Conservation (phyloP, 73 alveolate genomes). For the Paramecium sonneborni region DNA sequence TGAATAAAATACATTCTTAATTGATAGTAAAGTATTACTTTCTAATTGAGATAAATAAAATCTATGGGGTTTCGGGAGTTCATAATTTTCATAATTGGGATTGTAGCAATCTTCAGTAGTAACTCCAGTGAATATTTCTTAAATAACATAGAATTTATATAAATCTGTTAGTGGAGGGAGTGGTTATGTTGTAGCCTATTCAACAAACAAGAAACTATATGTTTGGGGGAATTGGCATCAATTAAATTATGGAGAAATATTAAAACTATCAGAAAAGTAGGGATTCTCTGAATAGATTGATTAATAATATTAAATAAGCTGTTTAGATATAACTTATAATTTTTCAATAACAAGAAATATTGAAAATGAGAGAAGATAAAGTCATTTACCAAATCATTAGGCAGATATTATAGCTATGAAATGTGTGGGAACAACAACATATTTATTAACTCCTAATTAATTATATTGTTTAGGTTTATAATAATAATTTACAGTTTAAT, state of each 20-base stretch:
- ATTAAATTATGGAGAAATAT: background rate
- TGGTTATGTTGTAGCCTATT: background rate
- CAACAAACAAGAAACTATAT: background rate
- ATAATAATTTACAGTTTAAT: background rate
- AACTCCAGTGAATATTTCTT: conserved; percentile 1
- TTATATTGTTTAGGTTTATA: background rate
- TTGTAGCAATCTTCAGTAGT: background rate
- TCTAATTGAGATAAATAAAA: background rate
- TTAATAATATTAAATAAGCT: background rate
- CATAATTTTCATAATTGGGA: background rate
- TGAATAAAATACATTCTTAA: conserved; percentile 1
- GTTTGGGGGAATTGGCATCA: conserved; percentile 16
- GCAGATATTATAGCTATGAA: background rate
- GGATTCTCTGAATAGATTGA: background rate
- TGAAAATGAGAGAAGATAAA: background rate
- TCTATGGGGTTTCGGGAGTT: conserved; percentile 19
- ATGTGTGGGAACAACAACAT: background rate
- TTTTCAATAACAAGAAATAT: background rate
- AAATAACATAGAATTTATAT: background rate
- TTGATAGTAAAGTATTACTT: background rate
- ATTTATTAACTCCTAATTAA: background rate
- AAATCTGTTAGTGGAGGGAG: background rate
- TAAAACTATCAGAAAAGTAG: conserved; percentile 8
- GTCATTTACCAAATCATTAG: conserved; percentile 3
- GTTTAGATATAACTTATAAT: background rate